These are phyloP conservation scores for Citrullus amarus DNA, from an alignment of 306 rosid genomes.

Conservation along the genomic window DNA sequence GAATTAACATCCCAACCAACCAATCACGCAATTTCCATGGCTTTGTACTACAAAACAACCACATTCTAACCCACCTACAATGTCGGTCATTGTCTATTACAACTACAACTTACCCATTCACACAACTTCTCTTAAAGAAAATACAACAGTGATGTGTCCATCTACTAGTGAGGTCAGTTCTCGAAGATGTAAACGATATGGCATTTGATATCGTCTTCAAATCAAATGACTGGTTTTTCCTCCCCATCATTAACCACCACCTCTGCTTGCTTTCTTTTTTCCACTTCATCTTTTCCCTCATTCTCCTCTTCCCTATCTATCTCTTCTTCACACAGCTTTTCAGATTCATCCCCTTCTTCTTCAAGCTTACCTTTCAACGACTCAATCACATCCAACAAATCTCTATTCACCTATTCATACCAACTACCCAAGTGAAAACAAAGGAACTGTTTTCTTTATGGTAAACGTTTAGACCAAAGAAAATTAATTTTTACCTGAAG, in stretches of 20 bases:
- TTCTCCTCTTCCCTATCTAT: neutral
- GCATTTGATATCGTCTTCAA: too few relatives aligned
- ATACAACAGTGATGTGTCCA: too few relatives aligned
- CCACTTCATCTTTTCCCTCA: neutral
- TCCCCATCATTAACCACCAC: neutral
- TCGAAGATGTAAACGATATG: too few relatives aligned
- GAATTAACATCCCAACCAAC: too few relatives aligned
- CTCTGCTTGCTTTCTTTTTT: neutral
- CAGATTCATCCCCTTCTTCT: conserved; percentile 13
- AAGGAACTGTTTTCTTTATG: neutral
- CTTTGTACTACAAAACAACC: too few relatives aligned
- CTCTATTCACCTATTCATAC: conserved; percentile 50
- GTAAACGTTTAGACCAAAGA: neutral
- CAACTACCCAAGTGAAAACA: neutral
- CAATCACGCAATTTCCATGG: too few relatives aligned
- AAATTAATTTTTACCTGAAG: conserved; percentile 32
- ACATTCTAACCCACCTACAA: too few relatives aligned
- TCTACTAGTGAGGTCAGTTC: too few relatives aligned
- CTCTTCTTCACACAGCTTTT: conserved; percentile 4
- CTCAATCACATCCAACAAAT: conserved; percentile 46
- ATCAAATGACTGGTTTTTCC: too few relatives aligned
- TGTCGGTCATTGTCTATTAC: too few relatives aligned
- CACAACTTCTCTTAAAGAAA: too few relatives aligned
- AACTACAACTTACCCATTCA: too few relatives aligned
- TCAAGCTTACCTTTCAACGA: conserved; percentile 34